Percentiles rank a stretch among this genome's conserved stretches.
phyloP scores from a whole-genome alignment of 305 asterid species.

The Striga hermonthica region DNA sequence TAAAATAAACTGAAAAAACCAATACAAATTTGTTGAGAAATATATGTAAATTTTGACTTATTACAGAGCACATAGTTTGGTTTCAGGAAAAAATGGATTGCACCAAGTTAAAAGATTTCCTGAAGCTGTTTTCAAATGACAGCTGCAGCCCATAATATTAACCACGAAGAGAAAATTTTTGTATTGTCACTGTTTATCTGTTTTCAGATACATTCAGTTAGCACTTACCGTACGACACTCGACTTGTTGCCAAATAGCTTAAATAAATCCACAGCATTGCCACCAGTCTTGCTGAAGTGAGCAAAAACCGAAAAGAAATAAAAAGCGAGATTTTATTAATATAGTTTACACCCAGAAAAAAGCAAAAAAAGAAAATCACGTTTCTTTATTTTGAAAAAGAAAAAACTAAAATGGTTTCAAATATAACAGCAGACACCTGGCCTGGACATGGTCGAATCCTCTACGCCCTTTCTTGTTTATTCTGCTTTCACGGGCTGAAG shows the following conservation, averaged over 20 bases:
- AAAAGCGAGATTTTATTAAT: conserved; percentile 23
- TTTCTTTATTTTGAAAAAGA: conserved; percentile 4
- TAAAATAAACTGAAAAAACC: not conserved
- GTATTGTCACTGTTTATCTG: not conserved
- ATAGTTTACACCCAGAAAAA: too few species aligned
- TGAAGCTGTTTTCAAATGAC: not conserved
- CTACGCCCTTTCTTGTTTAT: conserved; percentile 79
- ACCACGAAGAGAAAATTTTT: not conserved
- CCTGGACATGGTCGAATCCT: conserved; percentile 59
- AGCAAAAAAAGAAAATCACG: not conserved
- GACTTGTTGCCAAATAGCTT: conserved; percentile 78
- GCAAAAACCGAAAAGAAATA: not conserved
- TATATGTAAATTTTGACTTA: not conserved
- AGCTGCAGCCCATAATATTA: not conserved
- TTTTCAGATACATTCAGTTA: not conserved
- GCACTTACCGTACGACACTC: conserved; percentile 67
- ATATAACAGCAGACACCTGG: conserved; percentile 45
- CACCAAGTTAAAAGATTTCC: not conserved
- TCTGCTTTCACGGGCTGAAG: conserved; percentile 88
- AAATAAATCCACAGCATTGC: conserved; percentile 75
- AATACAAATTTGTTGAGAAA: not conserved
- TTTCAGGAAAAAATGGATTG: conserved; percentile 1
- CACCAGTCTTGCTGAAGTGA: conserved; percentile 65
- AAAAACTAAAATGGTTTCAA: conserved; percentile 6
- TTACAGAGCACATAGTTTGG: not conserved